Evolutionary conservation across 768 basidiomycete species (phyloP).

Genomic region (Sarcodon aspratus): DNA sequence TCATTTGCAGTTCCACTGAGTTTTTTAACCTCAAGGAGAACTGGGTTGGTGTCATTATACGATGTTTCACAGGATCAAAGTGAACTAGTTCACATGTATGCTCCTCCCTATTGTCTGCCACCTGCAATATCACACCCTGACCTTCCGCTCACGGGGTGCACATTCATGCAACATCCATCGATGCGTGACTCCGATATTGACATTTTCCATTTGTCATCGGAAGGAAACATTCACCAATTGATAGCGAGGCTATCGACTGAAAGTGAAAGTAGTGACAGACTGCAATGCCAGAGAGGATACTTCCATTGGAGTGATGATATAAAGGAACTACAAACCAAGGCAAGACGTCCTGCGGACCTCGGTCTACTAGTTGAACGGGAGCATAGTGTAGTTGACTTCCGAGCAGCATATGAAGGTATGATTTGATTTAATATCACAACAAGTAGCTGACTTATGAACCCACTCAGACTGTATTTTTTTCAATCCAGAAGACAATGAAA

Average conservation of each 20-base stretch:
- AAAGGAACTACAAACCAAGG: conserved; percentile 20
- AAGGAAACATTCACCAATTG: conserved; percentile 33
- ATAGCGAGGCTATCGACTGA: conserved; percentile 20
- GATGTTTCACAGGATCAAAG: conserved; percentile 37
- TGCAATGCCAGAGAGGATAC: conserved; percentile 2
- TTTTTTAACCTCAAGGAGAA: conserved; percentile 48
- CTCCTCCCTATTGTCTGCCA: conserved; percentile 33
- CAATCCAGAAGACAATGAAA: conserved; percentile 3
- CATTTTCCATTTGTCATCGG: conserved; percentile 35
- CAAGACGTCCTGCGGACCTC: conserved; percentile 20
- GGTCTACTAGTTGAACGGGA: conserved; percentile 36
- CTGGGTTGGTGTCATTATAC: conserved; percentile 50
- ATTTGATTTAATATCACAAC: too few species aligned
- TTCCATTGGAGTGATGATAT: conserved; percentile 31
- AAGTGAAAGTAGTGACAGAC: conserved; percentile 4
- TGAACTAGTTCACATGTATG: conserved; percentile 31
- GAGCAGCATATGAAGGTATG: conserved; percentile 45
- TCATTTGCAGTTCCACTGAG: conserved; percentile 33
- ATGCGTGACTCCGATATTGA: conserved; percentile 15
- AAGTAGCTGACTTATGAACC: background rate
- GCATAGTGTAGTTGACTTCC: conserved; percentile 36
- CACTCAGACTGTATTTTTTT: conserved; percentile 12
- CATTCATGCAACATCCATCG: conserved; percentile 18
- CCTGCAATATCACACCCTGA: conserved; percentile 14
- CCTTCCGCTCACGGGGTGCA: conserved; percentile 19